Percentiles rank a stretch among this genome's conserved stretches.
Evolutionary conservation across 306 rosid species (phyloP).

Genomic region (Castanopsis chinensis): DNA sequence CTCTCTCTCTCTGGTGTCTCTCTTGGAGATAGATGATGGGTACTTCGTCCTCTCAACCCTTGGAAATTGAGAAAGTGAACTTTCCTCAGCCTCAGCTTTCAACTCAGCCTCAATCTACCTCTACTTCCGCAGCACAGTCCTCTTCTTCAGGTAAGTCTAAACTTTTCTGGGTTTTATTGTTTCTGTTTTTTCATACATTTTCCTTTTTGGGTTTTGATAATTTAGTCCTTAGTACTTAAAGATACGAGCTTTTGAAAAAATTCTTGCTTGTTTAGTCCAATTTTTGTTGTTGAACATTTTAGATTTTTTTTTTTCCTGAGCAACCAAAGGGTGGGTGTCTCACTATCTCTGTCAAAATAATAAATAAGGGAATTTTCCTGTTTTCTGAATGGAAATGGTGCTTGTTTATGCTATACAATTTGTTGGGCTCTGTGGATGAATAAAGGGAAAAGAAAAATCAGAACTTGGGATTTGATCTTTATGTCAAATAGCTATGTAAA

Average conservation of each 20-base stretch:
- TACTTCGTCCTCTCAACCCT: too few relatives aligned
- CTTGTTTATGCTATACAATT: not conserved
- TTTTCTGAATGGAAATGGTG: not conserved
- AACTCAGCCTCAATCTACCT: not conserved
- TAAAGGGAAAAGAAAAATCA: not conserved
- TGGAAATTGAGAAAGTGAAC: too few relatives aligned
- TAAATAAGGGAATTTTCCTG: not conserved
- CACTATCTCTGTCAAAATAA: not conserved
- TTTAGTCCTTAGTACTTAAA: not conserved
- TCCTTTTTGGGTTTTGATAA: too few relatives aligned
- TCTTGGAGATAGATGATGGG: too few relatives aligned
- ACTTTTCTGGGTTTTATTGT: not conserved
- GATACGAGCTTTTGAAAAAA: too few relatives aligned
- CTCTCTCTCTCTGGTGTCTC: too few relatives aligned
- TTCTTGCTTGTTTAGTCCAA: too few relatives aligned
- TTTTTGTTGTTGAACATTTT: not conserved
- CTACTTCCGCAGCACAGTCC: not conserved
- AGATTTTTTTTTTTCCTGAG: not conserved
- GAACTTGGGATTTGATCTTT: not conserved
- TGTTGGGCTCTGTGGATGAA: not conserved
- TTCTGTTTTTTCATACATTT: too few relatives aligned
- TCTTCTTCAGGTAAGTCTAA: not conserved
- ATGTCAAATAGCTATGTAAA: not conserved
- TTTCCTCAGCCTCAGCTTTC: too few relatives aligned
- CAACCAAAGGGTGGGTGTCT: not conserved